phyloP scores from a whole-genome alignment of 148 eudicot genomes.

The Nepenthes mirabilis region DNA sequence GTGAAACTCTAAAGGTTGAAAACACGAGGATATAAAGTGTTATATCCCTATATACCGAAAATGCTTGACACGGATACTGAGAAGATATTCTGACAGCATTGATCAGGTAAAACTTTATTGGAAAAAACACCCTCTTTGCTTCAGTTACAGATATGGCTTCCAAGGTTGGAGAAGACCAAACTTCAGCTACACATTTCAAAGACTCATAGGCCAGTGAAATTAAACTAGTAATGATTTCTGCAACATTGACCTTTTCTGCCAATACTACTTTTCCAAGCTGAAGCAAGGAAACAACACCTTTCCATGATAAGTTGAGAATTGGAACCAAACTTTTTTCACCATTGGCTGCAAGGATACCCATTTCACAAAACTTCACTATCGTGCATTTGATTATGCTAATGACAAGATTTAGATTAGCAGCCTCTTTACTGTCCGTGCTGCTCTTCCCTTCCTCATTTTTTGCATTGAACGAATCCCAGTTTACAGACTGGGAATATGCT shows the following conservation, averaged over 20 bases:
- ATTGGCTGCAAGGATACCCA: conserved; percentile 77
- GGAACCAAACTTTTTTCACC: conserved; percentile 78
- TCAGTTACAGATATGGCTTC: conserved; percentile 45
- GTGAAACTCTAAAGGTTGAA: conserved; percentile 43
- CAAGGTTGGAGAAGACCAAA: conserved; percentile 41
- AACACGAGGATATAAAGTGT: conserved; percentile 41
- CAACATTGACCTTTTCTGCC: conserved; percentile 50
- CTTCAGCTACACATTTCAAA: conserved; percentile 58
- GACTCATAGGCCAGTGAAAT: conserved; percentile 62
- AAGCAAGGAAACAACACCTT: conserved; percentile 85
- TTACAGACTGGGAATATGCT: conserved; percentile 46
- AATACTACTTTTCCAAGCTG: conserved; percentile 71
- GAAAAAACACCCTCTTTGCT: conserved; percentile 81
- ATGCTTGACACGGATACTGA: conserved; percentile 63
- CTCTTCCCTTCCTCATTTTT: conserved; percentile 8
- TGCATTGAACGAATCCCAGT: conserved; percentile 31
- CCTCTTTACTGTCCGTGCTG: conserved; percentile 19
- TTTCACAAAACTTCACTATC: conserved; percentile 53
- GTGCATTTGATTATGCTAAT: conserved; percentile 35
- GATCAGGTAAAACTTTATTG: conserved; percentile 78
- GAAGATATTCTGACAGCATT: conserved; percentile 82
- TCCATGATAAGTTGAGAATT: conserved; percentile 83
- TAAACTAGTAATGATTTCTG: conserved; percentile 43
- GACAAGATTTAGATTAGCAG: conserved; percentile 26
- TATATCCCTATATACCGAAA: conserved; percentile 40